Percentiles rank a stretch among this genome's conserved stretches.
Conservation (phyloP, 768 basidiomycete genomes). For the Podaxis sp. region DNA sequence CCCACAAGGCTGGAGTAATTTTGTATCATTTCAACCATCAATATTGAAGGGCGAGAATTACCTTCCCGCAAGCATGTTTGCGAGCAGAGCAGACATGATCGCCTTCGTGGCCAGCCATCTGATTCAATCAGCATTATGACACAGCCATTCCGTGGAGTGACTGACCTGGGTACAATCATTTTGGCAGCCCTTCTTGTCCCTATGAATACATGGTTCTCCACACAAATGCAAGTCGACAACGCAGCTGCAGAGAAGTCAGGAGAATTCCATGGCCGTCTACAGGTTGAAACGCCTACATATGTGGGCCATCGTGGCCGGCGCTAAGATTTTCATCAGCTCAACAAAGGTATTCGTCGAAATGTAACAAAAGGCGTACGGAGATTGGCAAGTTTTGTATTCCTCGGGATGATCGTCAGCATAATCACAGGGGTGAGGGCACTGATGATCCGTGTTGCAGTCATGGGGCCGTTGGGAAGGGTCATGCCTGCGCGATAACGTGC, state of each 20-base stretch:
- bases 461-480: constrained; percentile 35
- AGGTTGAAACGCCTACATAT: constrained; percentile 42
- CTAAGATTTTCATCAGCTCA: constrained; percentile 27
- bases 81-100: constrained; percentile 55
- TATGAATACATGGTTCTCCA: constrained; percentile 47
- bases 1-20: constrained; percentile 39
- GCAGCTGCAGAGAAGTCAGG: constrained; percentile 39
- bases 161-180: constrained; percentile 50
- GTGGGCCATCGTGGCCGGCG: constrained; percentile 56
- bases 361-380: constrained; percentile 33
- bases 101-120: constrained; percentile 49
- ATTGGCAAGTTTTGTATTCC: constrained; percentile 38
- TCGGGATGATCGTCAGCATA: constrained; percentile 37
- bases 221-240: constrained; percentile 51
- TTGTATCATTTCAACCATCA: neutral
- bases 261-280: neutral
- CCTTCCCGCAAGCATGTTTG: constrained; percentile 57
- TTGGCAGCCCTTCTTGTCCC: constrained; percentile 50
- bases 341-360: neutral
- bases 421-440: constrained; percentile 43
- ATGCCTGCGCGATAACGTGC: constrained; percentile 47
- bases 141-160: neutral
- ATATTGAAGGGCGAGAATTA: constrained; percentile 18
- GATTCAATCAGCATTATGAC: constrained; percentile 2
- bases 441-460: constrained; percentile 50